Base-by-base conservation (phyloP, 2,329 filamentous ascomycete genomes). In the Cercospora zeae-maydis region DNA sequence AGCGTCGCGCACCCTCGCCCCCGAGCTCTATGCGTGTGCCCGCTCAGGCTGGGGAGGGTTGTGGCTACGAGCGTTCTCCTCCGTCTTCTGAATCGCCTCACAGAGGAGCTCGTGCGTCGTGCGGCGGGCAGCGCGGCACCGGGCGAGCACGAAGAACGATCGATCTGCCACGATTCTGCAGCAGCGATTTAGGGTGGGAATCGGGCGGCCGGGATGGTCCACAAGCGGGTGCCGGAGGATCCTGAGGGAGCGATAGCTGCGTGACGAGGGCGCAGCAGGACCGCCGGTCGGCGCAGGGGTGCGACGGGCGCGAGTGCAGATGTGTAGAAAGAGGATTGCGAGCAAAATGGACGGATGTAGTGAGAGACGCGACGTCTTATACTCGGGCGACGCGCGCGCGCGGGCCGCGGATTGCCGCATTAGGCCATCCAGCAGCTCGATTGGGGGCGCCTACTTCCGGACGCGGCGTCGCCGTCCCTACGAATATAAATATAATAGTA, bases 301-400 rank as follows among this genome's bases (percentile, higher is more conserved):
- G n/a, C n/a, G n/a, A n/a, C n/a, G n/a, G n/a, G n/a, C n/a, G n/a
- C n/a, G n/a, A n/a, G n/a, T n/a, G n/a, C 21, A 27, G 47, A 51
- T 30, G 10, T 51, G 47, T 51, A 16, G 47, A 51, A 51, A 51
- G 47, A 51, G 47, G 47, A 51, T 51, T 51, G 47, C 47, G 47
- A 51, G 47, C 47, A 51, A 51, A 51, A 51, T 51, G 10, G 47
- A 51, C 47, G 47, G 4, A 51, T 51, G 21, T 31, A 16, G 47
- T 51, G 21, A 16, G 47, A 27, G 47, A 51, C 47, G 47, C 47
- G 47, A 30, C 47, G 4, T 30, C 21, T 51, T 51, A 51, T 51
- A 51, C 47, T 51, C 47, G 47, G n/a, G 47, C 13, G 21, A 51
- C 47, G 47, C 47, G 47, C 21, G 47, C 21, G 9, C n/a, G 47